Conservation (phyloP, 2,329 filamentous ascomycete genomes). For the Verticillium longisporum region DNA sequence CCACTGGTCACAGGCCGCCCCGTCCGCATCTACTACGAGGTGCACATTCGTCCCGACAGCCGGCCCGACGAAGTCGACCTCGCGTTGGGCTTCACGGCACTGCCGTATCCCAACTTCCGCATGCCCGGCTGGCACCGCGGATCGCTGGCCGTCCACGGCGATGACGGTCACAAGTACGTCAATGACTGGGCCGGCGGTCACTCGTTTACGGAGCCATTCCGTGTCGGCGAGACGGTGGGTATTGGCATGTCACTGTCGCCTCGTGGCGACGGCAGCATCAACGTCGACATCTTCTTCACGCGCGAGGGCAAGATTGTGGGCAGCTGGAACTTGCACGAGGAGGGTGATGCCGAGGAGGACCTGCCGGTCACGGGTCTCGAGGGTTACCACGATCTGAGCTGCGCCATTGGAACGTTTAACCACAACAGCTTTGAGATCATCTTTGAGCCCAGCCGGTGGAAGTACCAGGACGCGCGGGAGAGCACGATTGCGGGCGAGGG, state of each 20-base stretch:
- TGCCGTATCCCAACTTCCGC: conserved; percentile 71
- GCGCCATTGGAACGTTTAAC: conserved; percentile 65
- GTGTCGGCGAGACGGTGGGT: conserved; percentile 58
- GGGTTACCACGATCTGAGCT: conserved; percentile 64
- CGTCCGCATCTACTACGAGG: conserved; percentile 65
- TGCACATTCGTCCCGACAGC: conserved; percentile 46
- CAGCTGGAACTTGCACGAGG: conserved; percentile 69
- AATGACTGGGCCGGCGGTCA: conserved; percentile 70
- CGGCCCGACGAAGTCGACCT: conserved; percentile 37
- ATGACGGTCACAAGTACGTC: conserved; percentile 70
- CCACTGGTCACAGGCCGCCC: conserved; percentile 35
- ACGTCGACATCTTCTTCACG: conserved; percentile 63
- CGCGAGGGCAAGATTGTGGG: conserved; percentile 53
- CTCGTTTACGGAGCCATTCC: conserved; percentile 59
- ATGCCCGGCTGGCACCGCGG: conserved; percentile 77
- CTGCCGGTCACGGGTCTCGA: conserved; percentile 60
- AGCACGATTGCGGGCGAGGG: neutral
- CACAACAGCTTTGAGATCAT: conserved; percentile 61
- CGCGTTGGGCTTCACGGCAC: conserved; percentile 63
- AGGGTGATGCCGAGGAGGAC: conserved; percentile 57
- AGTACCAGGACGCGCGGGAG: conserved; percentile 29
- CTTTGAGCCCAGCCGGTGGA: conserved; percentile 53
- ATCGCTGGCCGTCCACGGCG: conserved; percentile 68
- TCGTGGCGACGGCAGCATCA: conserved; percentile 27
- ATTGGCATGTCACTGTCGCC: conserved; percentile 60